Evolutionary conservation across 306 rosid genomes (phyloP).

Genomic region (Trifolium repens): DNA sequence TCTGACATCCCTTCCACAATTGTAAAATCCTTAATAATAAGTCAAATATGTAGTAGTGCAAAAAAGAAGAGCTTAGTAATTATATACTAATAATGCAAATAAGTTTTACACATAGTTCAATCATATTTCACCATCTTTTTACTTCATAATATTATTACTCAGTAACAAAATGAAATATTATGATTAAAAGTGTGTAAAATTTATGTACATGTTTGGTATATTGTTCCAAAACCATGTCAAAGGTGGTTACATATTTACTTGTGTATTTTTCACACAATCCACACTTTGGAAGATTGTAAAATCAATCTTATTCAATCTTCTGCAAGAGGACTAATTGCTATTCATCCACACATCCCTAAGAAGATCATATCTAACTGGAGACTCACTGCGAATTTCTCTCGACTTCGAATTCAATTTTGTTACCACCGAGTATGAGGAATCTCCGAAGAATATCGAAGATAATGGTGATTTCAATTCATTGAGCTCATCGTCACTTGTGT

Average conservation of each 20-base stretch:
- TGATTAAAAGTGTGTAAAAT: not conserved
- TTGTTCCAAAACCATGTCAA: not conserved
- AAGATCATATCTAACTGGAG: constrained; percentile 78
- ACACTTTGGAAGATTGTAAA: constrained; percentile 5
- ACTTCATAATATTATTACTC: not conserved
- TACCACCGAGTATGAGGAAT: constrained; percentile 43
- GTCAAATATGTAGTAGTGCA: no score
- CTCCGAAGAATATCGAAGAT: constrained; percentile 52
- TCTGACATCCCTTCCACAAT: no score
- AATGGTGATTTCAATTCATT: constrained; percentile 83
- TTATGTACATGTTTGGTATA: not conserved
- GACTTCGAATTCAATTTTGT: constrained; percentile 48
- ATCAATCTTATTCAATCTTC: not conserved
- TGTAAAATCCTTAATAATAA: no score
- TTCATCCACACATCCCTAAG: constrained; percentile 83
- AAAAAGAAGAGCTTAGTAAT: no score
- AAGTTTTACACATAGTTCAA: not conserved
- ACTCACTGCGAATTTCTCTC: constrained; percentile 51
- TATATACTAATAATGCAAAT: no score
- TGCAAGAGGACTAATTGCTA: constrained; percentile 45
- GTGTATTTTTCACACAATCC: not conserved
- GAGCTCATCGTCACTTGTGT: constrained; percentile 93
- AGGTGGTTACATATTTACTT: not conserved
- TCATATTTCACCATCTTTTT: not conserved
- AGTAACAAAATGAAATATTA: not conserved